Base-by-base conservation (phyloP, 2,329 filamentous ascomycete species). In the Drechmeria coniospora region DNA sequence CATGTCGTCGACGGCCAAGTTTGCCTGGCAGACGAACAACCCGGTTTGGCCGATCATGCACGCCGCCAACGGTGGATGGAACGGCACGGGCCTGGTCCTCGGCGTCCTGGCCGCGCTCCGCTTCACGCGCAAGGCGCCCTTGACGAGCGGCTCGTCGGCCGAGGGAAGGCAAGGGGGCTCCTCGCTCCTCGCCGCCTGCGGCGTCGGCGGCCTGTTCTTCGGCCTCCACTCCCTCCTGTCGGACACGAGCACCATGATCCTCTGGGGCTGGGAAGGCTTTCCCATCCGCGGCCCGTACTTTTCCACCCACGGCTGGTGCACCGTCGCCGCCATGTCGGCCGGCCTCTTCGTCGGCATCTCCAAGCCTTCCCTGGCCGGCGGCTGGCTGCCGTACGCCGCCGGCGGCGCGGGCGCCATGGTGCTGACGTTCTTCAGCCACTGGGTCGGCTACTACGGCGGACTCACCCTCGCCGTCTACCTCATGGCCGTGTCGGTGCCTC, bases 261-360 rank as follows among this genome's bases (percentile, higher is more conserved):
- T 86, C 11, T 98, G 90, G 90, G 83, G 83, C 3, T 98, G 90
- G 90, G 84, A 94, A 42, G 90, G 90, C 6, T 98, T 80, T 44
- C 90, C 90, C 10, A 71, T 95, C 22, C 74, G 79, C 27, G 90
- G 90, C 6, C 90, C 90, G 3, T 71, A 90, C 27, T 73, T 84
- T 35, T 83, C 77, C 26, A 83, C 84, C n/a, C 84, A 95, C 44
- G 90, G 86, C 29, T 83, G 81, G 43, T 71, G 78, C 49, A 94
- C 84, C 2, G 70, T 94, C 28, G 67, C 80, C 29, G 77, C 77
- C 33, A 98, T 98, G 90, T 82, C 80, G 16, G 57, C 64, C 22
- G 90, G 90, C 30, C 61, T 93, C 13, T 49, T 83, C 10, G 59
- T 79, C 20, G 84, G 87, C n/a, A 55, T 90, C 20, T 77, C 74